Evolutionary conservation across 768 basidiomycete species (phyloP).

Genomic region (Cystofilobasidium capitatum): DNA sequence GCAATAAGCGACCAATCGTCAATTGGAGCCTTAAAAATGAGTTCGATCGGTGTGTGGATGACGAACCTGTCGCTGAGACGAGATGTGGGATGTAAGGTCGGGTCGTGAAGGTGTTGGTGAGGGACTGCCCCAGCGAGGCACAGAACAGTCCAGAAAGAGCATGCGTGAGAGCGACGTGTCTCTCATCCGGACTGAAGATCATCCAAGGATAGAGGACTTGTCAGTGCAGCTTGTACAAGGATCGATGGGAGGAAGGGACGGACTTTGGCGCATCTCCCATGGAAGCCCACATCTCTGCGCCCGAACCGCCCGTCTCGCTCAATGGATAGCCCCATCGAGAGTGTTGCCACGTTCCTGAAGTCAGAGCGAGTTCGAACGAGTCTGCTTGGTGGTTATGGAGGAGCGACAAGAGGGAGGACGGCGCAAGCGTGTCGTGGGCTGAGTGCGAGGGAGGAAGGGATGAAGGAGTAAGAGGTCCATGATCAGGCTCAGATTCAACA

Average conservation of each 20-base stretch:
- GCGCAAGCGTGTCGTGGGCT: constrained; percentile 79
- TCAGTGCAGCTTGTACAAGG: neutral
- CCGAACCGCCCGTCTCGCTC: constrained; percentile 64
- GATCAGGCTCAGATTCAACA: neutral
- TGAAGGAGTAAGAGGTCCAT: neutral
- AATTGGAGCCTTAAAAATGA: neutral
- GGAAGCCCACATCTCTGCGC: constrained; percentile 88
- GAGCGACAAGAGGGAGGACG: constrained; percentile 75
- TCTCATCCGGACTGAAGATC: constrained; percentile 52
- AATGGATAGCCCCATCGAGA: constrained; percentile 71
- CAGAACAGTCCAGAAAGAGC: constrained; percentile 89
- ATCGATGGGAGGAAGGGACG: neutral
- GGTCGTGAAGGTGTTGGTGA: constrained; percentile 45
- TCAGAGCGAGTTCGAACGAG: constrained; percentile 78
- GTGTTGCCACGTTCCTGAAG: constrained; percentile 87
- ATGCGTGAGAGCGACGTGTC: constrained; percentile 79
- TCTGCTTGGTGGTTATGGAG: constrained; percentile 74
- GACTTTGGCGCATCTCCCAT: constrained; percentile 50
- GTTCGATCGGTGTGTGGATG: neutral
- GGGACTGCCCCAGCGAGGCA: constrained; percentile 68
- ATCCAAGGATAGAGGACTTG: neutral
- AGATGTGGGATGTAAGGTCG: constrained; percentile 23
- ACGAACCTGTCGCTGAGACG: constrained; percentile 7
- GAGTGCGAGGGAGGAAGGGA: neutral
- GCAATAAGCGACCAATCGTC: neutral